phyloP scores from a whole-genome alignment of 768 basidiomycete genomes.

The Candolleomyces efflorescens region DNA sequence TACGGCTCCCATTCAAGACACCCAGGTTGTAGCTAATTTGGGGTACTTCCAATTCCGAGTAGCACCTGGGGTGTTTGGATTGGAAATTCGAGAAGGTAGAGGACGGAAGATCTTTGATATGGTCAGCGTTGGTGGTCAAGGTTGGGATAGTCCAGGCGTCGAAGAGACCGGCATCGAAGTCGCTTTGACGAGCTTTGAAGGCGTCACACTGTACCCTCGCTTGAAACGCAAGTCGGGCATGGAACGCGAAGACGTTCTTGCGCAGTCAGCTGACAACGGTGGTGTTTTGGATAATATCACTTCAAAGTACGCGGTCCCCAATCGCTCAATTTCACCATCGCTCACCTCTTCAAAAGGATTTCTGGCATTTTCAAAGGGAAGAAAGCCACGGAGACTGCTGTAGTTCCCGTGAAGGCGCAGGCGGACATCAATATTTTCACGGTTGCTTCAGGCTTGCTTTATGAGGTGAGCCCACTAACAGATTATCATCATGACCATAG shows the following conservation, averaged over 20 bases:
- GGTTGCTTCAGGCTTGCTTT: slow-evolving; percentile 92
- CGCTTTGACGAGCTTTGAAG: slow-evolving; percentile 86
- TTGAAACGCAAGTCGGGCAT: slow-evolving; percentile 66
- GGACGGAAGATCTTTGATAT: slow-evolving; percentile 77
- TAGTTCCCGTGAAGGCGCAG: slow-evolving; percentile 34
- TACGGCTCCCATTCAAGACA: slow-evolving; percentile 62
- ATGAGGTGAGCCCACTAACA: slow-evolving; percentile 60
- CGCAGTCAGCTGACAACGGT: slow-evolving; percentile 32
- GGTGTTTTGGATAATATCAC: slow-evolving; percentile 46
- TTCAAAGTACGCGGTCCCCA: slow-evolving; percentile 40
- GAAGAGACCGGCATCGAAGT: slow-evolving; percentile 69
- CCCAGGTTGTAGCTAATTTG: slow-evolving; percentile 89
- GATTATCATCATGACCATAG: too few species aligned
- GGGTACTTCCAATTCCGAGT: slow-evolving; percentile 97
- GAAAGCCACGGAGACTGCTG: slow-evolving; percentile 22
- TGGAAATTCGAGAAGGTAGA: slow-evolving; percentile 79
- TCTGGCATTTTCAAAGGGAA: slow-evolving; percentile 38
- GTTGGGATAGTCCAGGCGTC: slow-evolving; percentile 78
- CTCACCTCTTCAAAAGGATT: slow-evolving; percentile 26
- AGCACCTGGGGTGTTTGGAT: slow-evolving; percentile 79
- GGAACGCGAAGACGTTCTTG: slow-evolving; percentile 80
- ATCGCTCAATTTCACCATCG: slow-evolving; percentile 16
- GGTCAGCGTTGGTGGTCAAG: slow-evolving; percentile 84
- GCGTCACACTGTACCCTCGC: slow-evolving; percentile 83
- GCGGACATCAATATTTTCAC: slow-evolving; percentile 99